phyloP scores from a whole-genome alignment of 805 yeast species.

The Saturnispora ahearnii region DNA sequence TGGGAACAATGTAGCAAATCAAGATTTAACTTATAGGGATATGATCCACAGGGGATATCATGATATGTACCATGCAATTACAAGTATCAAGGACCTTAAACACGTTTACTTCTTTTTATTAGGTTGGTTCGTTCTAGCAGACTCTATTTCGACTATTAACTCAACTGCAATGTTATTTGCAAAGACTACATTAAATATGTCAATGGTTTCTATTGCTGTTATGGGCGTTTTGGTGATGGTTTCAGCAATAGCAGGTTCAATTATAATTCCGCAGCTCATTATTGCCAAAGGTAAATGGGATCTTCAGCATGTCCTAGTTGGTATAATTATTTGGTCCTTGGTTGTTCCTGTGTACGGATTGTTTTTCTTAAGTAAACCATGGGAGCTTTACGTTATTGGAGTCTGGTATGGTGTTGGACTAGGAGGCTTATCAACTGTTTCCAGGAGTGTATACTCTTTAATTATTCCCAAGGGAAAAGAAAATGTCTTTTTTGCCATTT shows the following conservation, averaged over 20 bases:
- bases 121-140: constrained; percentile 74
- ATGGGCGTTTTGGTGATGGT: constrained; percentile 60
- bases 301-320: constrained; percentile 41
- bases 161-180: constrained; percentile 75
- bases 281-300: constrained; percentile 31
- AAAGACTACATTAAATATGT: constrained; percentile 59
- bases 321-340: constrained; percentile 51
- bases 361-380: constrained; percentile 51
- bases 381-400: constrained; percentile 62
- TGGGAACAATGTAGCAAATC: background rate
- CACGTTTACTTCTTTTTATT: constrained; percentile 59
- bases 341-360: constrained; percentile 67
- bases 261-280: constrained; percentile 39
- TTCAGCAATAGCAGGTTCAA: constrained; percentile 62
- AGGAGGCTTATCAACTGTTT: constrained; percentile 64
- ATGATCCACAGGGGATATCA: constrained; percentile 46
- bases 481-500: constrained; percentile 65
- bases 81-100: constrained; percentile 47
- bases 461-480: constrained; percentile 71
- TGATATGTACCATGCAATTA: constrained; percentile 45
- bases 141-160: constrained; percentile 68
- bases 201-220: constrained; percentile 52
- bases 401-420: constrained; percentile 68
- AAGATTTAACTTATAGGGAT: background rate
- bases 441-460: constrained; percentile 58